These are phyloP conservation scores for Stephanodiscus triporus DNA, from an alignment of 108 stramenopile genomes.

Conservation along the genomic window DNA sequence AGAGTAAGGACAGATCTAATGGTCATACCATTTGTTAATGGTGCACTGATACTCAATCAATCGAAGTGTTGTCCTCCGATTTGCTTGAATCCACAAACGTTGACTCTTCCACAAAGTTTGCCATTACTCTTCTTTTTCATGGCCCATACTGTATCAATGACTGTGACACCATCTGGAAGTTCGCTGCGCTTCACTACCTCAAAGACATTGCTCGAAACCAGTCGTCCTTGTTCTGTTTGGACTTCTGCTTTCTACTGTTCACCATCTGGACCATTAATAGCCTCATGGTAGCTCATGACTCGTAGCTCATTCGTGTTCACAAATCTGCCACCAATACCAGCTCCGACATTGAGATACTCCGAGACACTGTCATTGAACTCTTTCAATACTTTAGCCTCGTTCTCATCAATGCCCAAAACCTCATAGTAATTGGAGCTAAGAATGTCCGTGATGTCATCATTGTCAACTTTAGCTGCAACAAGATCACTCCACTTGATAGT, in stretches of 20 bases:
- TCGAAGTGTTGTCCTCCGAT: slow-evolving; percentile 24
- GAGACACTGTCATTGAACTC: too few relatives aligned
- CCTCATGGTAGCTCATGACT: slow-evolving; percentile 38
- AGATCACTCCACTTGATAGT: too few relatives aligned
- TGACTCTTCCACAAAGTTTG: slow-evolving; percentile 14
- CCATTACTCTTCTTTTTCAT: slow-evolving; percentile 32
- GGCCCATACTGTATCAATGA: slow-evolving; percentile 18
- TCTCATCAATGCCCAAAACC: too few relatives aligned
- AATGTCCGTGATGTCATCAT: too few relatives aligned
- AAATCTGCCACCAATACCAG: slow-evolving; percentile 35
- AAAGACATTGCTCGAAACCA: slow-evolving; percentile 10
- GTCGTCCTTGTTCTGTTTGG: slow-evolving; percentile 23
- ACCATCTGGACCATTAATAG: slow-evolving; percentile 21
- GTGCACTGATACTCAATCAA: slow-evolving; percentile 16
- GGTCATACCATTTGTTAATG: slow-evolving; percentile 18
- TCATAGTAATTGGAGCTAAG: too few relatives aligned
- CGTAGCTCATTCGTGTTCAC: slow-evolving; percentile 26
- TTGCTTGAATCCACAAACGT: slow-evolving; percentile 27
- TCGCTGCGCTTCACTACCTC: background rate
- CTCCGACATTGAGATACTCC: too few relatives aligned
- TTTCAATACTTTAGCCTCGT: too few relatives aligned
- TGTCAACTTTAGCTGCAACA: too few relatives aligned
- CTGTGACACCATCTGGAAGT: slow-evolving; percentile 8
- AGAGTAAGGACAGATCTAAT: slow-evolving; percentile 15
- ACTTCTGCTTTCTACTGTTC: slow-evolving; percentile 24